These are phyloP conservation scores for Clohesyomyces aquaticus DNA, from an alignment of 495 filamentous ascomycete species.

Conservation along the genomic window DNA sequence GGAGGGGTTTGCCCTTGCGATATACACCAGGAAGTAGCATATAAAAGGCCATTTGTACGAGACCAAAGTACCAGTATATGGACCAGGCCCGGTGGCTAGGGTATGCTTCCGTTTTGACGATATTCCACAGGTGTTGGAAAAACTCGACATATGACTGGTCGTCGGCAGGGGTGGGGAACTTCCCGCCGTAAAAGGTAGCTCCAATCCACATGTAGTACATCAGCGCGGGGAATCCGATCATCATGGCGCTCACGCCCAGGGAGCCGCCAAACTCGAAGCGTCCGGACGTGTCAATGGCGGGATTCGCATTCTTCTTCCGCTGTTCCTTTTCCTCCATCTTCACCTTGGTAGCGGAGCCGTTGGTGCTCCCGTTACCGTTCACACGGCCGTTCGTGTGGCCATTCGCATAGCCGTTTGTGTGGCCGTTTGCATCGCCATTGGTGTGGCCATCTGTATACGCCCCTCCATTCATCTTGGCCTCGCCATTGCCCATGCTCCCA, in stretches of 20 bases:
- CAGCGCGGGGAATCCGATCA: slow-evolving; percentile 86
- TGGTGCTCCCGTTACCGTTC: slow-evolving; percentile 36
- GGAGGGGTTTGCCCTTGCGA: slow-evolving; percentile 81
- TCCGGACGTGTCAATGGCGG: slow-evolving; percentile 76
- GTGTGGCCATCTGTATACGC: slow-evolving; percentile 21
- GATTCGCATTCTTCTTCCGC: slow-evolving; percentile 33
- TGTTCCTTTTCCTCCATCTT: slow-evolving; percentile 13
- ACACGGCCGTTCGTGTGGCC: slow-evolving; percentile 29
- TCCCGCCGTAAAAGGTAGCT: slow-evolving; percentile 84
- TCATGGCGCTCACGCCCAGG: slow-evolving; percentile 74
- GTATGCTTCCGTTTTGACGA: slow-evolving; percentile 81
- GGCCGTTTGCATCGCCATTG: slow-evolving; percentile 23
- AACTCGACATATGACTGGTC: slow-evolving; percentile 72
- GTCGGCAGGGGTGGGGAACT: slow-evolving; percentile 68
- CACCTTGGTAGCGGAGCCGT: slow-evolving; percentile 27
- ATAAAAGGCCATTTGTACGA: slow-evolving; percentile 82
- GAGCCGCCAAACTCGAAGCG: slow-evolving; percentile 90
- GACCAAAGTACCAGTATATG: slow-evolving; percentile 90
- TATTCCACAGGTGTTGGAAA: slow-evolving; percentile 62
- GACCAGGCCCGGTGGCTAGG: slow-evolving; percentile 79
- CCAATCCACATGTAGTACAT: slow-evolving; percentile 99
- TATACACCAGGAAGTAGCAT: slow-evolving; percentile 81
- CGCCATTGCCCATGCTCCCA: background rate
- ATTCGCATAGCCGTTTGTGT: slow-evolving; percentile 27
- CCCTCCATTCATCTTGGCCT: slow-evolving; percentile 10